A percentile compares a stretch with the other conserved stretches of the same genome.
These are phyloP conservation scores for Kalmusia sp. DNA, from an alignment of 2,329 filamentous ascomycete genomes.

Conservation along the genomic window DNA sequence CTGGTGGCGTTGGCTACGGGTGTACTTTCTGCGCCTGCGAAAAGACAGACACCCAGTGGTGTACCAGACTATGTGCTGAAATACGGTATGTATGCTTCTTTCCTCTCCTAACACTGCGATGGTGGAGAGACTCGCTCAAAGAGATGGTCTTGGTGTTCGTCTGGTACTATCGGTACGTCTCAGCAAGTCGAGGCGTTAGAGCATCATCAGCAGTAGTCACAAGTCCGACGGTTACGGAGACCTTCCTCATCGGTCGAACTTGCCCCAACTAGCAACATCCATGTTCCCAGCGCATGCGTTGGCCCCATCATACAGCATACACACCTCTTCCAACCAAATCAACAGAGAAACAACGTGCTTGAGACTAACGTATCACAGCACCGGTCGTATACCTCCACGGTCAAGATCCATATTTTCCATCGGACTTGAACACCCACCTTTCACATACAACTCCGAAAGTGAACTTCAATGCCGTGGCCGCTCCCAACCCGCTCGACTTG, in stretches of 20 bases:
- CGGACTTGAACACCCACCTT: conserved; percentile 52
- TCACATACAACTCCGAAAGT: conserved; percentile 48
- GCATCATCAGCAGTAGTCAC: conserved; percentile 1
- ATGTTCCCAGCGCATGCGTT: neutral
- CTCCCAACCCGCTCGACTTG: conserved; percentile 48
- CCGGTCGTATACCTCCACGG: conserved; percentile 55
- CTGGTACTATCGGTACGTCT: neutral
- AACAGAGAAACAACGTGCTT: neutral
- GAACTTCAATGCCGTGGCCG: conserved; percentile 42
- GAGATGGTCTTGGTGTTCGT: neutral
- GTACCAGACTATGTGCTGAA: conserved; percentile 48
- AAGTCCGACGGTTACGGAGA: neutral
- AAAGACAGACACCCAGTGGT: conserved; percentile 30
- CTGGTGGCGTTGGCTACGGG: conserved; percentile 21
- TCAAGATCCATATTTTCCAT: conserved; percentile 51
- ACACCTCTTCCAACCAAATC: neutral
- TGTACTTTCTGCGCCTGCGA: conserved; percentile 23
- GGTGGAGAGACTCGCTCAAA: neutral
- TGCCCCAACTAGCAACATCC: neutral
- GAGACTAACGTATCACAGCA: conserved; percentile 36
- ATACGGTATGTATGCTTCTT: conserved; percentile 38
- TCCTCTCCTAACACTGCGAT: neutral
- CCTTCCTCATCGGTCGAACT: conserved; percentile 3
- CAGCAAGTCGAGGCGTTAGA: neutral
- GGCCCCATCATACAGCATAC: neutral